phyloP scores from a whole-genome alignment of 2,329 filamentous ascomycete species.

The Pseudogymnoascus sp. region DNA sequence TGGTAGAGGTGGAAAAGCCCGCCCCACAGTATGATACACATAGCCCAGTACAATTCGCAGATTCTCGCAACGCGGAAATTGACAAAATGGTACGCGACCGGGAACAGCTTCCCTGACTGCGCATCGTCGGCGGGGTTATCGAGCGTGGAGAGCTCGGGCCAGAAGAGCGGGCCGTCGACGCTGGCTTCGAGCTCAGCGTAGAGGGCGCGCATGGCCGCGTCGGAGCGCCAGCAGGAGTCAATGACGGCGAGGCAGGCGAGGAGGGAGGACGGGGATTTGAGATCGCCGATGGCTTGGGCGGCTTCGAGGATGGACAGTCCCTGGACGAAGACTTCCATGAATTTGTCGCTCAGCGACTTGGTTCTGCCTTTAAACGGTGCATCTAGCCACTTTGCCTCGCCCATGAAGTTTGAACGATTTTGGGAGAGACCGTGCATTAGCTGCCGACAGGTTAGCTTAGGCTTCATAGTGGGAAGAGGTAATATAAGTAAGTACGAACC shows the following conservation, averaged over 20 bases:
- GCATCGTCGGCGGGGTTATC: slow-evolving; percentile 9
- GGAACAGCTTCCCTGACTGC: slow-evolving; percentile 21
- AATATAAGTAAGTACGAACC: slow-evolving; percentile 11
- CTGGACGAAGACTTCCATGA: slow-evolving; percentile 27
- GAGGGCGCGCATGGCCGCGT: slow-evolving; percentile 21
- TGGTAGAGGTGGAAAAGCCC: slow-evolving; percentile 28
- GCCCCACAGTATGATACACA: slow-evolving; percentile 28
- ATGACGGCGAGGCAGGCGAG: slow-evolving; percentile 18
- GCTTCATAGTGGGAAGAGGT: background rate
- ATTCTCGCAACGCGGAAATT: slow-evolving; percentile 23
- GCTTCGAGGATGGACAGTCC: slow-evolving; percentile 23
- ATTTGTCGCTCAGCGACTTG: slow-evolving; percentile 23
- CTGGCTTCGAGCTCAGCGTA: slow-evolving; percentile 21
- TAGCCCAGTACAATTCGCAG: slow-evolving; percentile 29
- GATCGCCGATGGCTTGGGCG: slow-evolving; percentile 14
- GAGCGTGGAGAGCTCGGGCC: slow-evolving; percentile 22
- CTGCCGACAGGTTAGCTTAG: slow-evolving; percentile 16
- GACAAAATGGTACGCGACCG: slow-evolving; percentile 26
- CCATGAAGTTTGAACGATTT: slow-evolving; percentile 23
- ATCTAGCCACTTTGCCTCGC: slow-evolving; percentile 26
- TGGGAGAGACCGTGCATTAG: slow-evolving; percentile 25
- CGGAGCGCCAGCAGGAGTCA: slow-evolving; percentile 25
- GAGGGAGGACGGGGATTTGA: slow-evolving; percentile 16
- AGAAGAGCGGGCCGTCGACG: slow-evolving; percentile 24
- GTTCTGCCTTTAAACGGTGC: slow-evolving; percentile 24